Evolutionary conservation across 139 green algal species (phyloP), one percentile per base, ranked within the genome.

Genomic region (Picochlorum costavermella): DNA sequence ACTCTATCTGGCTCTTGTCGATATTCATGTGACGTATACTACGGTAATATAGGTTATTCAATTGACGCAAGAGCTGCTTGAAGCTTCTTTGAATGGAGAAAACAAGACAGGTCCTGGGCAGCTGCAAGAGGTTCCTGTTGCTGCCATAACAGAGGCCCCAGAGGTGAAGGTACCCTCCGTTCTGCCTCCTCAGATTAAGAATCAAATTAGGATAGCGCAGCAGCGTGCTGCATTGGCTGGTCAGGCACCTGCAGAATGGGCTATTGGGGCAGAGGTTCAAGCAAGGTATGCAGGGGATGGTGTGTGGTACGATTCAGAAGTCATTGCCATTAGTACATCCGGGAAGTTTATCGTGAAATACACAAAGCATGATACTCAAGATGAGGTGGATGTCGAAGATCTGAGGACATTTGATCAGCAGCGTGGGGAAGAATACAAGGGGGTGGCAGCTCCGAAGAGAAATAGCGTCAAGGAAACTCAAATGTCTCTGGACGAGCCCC

Each of bases 131-230:
- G 46, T 20, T 20, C 46, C 46, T 28, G 14, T 53, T 64, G 58
- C 58, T n/a, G 58, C 40, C 20, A 28, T 31, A n/a, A 31, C 43
- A 25, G 25, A 50, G 56, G 23, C 58, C 10, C 40, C 20, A 25
- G 75, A 53, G n/a, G 46, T 53, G 6, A 53, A 68, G 56, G 28
- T 77, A 0, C 55, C 78, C 0, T 72, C 76, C 12, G 77, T 82
- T 20, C 65, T 91, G 25, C 84, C 82, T 20, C 69, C 76, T 1
- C 82, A 79, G 12, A 81, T 95, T 13, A 83, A 84, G 3, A 68
- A 91, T 14, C 87, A 95, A 65, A 92, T 95, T 25, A 61, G 74
- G 1, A 60, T 65, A 20, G 87, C 86, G 0, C 84, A 91, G 63
- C 74, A 87, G 25, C 63, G 76, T 12, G 81, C 81, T 43, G 86